Evolutionary conservation across 2,329 filamentous ascomycete genomes (phyloP).

Genomic region (Colletotrichum lupini): DNA sequence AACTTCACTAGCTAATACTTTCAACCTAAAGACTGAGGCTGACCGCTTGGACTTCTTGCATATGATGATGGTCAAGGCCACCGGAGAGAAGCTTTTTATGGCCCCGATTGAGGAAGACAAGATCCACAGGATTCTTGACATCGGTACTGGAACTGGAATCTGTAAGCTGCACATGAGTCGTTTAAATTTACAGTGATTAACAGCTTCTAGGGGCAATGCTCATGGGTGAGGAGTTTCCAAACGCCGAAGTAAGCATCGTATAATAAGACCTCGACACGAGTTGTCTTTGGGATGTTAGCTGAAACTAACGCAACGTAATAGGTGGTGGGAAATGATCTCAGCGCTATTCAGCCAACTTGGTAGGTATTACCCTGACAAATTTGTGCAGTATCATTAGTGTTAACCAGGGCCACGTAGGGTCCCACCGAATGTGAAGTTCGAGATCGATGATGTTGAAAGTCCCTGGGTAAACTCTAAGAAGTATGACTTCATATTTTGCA

Average conservation of each 20-base stretch:
- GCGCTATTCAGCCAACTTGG: conserved; percentile 26
- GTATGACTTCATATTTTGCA: conserved; percentile 47
- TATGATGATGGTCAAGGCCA: conserved; percentile 3
- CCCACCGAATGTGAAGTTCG: conserved; percentile 73
- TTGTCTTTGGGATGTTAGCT: background rate
- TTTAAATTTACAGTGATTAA: background rate
- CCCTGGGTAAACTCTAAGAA: conserved; percentile 49
- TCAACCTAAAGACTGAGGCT: conserved; percentile 3
- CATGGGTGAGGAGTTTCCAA: conserved; percentile 14
- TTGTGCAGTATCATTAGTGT: background rate
- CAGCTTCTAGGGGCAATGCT: conserved; percentile 9
- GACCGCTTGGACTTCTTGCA: conserved; percentile 27
- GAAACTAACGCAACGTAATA: background rate
- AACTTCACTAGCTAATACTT: background rate
- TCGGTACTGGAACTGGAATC: conserved; percentile 71
- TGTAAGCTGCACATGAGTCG: conserved; percentile 48
- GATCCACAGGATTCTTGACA: conserved; percentile 59
- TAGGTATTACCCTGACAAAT: background rate
- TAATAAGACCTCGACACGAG: background rate
- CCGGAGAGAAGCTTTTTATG: conserved; percentile 8
- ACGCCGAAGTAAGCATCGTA: background rate
- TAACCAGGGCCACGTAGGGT: conserved; percentile 44
- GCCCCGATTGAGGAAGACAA: conserved; percentile 20
- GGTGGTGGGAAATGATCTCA: conserved; percentile 32
- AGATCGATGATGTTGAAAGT: conserved; percentile 73